Base-by-base conservation (phyloP, 176 grass and related monocot genomes). In the Panicum miliaceum region DNA sequence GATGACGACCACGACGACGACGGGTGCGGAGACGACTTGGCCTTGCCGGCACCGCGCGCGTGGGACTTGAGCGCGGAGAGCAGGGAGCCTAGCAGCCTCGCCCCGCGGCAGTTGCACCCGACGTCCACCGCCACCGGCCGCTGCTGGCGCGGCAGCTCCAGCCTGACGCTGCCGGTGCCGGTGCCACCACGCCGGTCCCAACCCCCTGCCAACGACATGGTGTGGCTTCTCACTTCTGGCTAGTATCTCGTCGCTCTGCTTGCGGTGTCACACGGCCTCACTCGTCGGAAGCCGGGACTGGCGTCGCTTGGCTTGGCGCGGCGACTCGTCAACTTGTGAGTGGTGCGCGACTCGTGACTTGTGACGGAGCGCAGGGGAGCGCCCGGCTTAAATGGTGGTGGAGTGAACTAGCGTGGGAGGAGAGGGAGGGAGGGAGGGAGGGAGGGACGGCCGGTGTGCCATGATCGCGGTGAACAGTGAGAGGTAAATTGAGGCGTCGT, bases 51-150 rank as follows among this genome's bases (percentile, higher is more conserved):
- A 29, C 54, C 52, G 20, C 78, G 83, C 0, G 78, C 83, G 23
- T 48, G 64, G 72, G 78, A 77, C 78, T 26, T 38, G 42, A 82
- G 45, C 51, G 83, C 71, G 34, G 88, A 86, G 85, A 93, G 78
- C 35, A 95, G 84, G 9, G 88, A 90, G 72, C 70, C 59, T 76
- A 91, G 76, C 16, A 92, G 38, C 69, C 85, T 88, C 32, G 89
- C 70, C 29, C 83, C 25, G 29, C 89, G 82, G 84, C 96, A 98
- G 79, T 65, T 82, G 96, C 96, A 98, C n/a, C 91, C 96, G 27
- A 95, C 73, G 85, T 95, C 89, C 50, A 73, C 34, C 52, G 42
- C 94, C 57, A 92, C 84, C 18, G 82, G 67, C 34, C 85, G 89
- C 36, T 10, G 74, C n/a, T 75, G 90, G 14, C 90, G 64, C 64